Conservation (phyloP, 257 asterid species). For the Nicotiana knightiana region DNA sequence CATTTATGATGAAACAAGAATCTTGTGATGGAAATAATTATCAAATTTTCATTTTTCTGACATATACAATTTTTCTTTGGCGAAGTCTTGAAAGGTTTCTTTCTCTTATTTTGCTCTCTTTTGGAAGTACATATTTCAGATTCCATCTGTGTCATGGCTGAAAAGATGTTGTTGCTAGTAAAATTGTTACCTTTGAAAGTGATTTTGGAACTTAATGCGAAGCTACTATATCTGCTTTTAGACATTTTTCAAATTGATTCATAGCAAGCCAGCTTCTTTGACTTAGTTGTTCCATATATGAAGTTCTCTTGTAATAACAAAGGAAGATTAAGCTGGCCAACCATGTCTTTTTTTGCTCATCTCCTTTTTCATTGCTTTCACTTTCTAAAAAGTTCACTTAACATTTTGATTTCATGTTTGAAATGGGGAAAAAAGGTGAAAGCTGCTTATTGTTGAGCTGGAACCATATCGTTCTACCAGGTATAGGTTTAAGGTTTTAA, state of each 20-base stretch:
- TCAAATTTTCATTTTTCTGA: not conserved
- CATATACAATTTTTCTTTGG: not conserved
- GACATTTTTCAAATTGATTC: not conserved
- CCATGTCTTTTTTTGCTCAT: not conserved
- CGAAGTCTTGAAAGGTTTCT: not conserved
- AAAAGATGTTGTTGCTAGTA: not conserved
- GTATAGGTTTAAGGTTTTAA: not conserved
- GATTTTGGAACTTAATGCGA: not conserved
- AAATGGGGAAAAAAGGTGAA: not conserved
- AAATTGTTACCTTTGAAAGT: not conserved
- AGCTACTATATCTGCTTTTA: not conserved
- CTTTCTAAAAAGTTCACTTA: not conserved
- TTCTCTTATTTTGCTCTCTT: not conserved
- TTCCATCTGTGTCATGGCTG: not conserved
- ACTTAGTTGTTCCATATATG: not conserved
- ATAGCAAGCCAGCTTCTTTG: not conserved
- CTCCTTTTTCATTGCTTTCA: not conserved
- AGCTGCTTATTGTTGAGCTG: not conserved
- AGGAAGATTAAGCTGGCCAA: not conserved
- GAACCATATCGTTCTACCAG: not conserved
- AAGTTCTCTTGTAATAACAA: not conserved
- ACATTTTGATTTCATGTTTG: not conserved
- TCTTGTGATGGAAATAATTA: not conserved
- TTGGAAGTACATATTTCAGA: not conserved
- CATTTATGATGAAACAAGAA: not conserved